Base-by-base conservation (phyloP, 2,329 filamentous ascomycete genomes). In the Aspergillus intermedius region DNA sequence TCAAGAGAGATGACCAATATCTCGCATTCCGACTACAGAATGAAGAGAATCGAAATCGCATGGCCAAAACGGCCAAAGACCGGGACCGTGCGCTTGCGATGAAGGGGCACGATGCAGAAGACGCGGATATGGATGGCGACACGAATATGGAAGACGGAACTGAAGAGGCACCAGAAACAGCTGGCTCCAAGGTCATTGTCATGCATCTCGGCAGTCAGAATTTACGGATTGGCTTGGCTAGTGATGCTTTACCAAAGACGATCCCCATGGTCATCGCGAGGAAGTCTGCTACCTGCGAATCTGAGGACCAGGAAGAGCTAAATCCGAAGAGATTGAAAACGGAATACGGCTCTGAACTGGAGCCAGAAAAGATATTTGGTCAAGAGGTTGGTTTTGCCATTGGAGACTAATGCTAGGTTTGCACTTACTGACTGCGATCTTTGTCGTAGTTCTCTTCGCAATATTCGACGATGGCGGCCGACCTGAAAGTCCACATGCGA, bases 141-240 rank as follows among this genome's bases (percentile, higher is more conserved):
- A 76, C 79, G 41, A 82, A 83, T 13, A 77, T 85, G 64, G 77
- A 77, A 46, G 74, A 74, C 40, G 72, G 69, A 17, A 77, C 80
- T 21, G 76, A 77, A 48, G 76, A 78, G 41, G 74, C 78, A 7
- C 73, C 76, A 12, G 79, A 83, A 59, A 81, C 82, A 40, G 84
- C 88, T 56, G 86, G 90, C 5, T 91, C 90, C 8, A 95, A 91
- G 68, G 86, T 95, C 52, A 91, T 98, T 63, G 87, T 97, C 51
- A 88, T 98, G 60, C 93, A 98, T 65, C 84, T 91, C 2, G 93
- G 93, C 25, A 97, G 91, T 64, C 91, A 97, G 69, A 97, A 97
- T 56, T 73, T 98, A 54, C 83, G 93, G 43, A 91, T 98, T 60
- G 93, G 93, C 0, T 83, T 97, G 51, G 91, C 91, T n/a, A 95